Base-by-base conservation (phyloP, 495 filamentous ascomycete genomes). In the Penicillium flavigenum region DNA sequence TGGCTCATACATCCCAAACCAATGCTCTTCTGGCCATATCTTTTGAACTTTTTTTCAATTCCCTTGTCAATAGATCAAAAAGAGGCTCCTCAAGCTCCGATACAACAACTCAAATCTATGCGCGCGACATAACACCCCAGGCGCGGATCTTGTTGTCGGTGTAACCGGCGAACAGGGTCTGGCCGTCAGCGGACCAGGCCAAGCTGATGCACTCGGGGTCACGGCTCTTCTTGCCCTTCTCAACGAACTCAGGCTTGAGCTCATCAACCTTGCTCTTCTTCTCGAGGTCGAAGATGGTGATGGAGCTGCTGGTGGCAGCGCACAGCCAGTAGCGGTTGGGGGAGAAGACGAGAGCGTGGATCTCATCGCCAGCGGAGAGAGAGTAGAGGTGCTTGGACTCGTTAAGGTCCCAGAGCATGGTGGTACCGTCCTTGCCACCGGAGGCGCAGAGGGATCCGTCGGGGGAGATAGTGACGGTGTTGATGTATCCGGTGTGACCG, bases 241-340 rank as follows among this genome's bases (percentile, higher is more conserved):
- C 85, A 61, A 91, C 84, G 81, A 95, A 97, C 72, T 98, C 95
- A 63, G 95, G 95, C 90, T 96, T 97, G 76, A 99, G 85, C 86
- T 98, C 94, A 69, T 99, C 94, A 63, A 99, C 94, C 87, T 98
- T 98, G 87, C 88, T 93, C 91, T 99, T 98, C 92, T 99, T 99
- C 90, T 99, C 94, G 66, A 99, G 86, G 76, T 99, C 94, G 81
- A 99, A 99, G 83, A 99, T 98, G 86, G 96, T 98, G 86, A 99
- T 98, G 83, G 84, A 89, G 81, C 83, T 89, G 72, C 89, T 83
- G 58, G 94, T 99, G 71, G 94, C 94, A 71, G 94, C 94, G 86
- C 94, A 99, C 59, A 99, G 87, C 94, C 94, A 99, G 91, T 99
- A 99, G 70, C 94, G 88, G 89, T 99, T 99, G 72, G 95, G 94